Conservation (phyloP, 2,329 filamentous ascomycete species). For the Hansfordia pulvinata region DNA sequence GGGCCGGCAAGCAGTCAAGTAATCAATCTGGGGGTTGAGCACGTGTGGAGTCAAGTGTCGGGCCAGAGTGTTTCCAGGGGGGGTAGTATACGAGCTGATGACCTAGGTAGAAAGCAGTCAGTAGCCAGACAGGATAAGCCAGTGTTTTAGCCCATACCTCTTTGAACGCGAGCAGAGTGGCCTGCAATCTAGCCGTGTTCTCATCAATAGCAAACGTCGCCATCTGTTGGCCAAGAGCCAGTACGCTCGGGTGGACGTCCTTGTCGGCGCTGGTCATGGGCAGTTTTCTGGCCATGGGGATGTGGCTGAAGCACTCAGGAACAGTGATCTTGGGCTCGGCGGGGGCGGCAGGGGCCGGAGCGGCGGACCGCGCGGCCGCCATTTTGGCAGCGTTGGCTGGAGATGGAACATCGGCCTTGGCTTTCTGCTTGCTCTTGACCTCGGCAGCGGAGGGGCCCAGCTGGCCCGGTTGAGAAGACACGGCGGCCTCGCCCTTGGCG, state of each 20-base stretch:
- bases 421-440: conserved; percentile 32
- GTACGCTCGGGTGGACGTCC: conserved; percentile 74
- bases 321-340: conserved; percentile 50
- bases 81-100: conserved; percentile 85
- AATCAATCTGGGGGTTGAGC: conserved; percentile 90
- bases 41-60: conserved; percentile 85
- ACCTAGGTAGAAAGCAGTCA: no score
- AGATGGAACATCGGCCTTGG: no score
- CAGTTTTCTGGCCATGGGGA: conserved; percentile 53
- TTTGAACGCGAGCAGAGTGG: conserved; percentile 81
- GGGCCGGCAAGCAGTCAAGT: conserved; percentile 83
- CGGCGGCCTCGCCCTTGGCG: conserved; percentile 21
- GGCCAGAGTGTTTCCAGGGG: conserved; percentile 68
- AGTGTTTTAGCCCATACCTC: conserved; percentile 47
- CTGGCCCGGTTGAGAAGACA: conserved; percentile 17
- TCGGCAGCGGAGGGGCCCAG: conserved; percentile 22
- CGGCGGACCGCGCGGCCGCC: conserved; percentile 17
- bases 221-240: conserved; percentile 82
- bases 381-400: conserved; percentile 12
- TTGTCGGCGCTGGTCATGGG: conserved; percentile 46
- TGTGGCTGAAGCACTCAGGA: conserved; percentile 67
- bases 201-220: conserved; percentile 79
- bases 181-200: conserved; percentile 75
- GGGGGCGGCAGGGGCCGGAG: conserved; percentile 20
- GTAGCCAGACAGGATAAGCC: no score